A percentile compares a stretch with the other conserved stretches of the same genome.
Evolutionary conservation across 2,329 filamentous ascomycete species (phyloP).

Genomic region (Colletotrichum acutatum): DNA sequence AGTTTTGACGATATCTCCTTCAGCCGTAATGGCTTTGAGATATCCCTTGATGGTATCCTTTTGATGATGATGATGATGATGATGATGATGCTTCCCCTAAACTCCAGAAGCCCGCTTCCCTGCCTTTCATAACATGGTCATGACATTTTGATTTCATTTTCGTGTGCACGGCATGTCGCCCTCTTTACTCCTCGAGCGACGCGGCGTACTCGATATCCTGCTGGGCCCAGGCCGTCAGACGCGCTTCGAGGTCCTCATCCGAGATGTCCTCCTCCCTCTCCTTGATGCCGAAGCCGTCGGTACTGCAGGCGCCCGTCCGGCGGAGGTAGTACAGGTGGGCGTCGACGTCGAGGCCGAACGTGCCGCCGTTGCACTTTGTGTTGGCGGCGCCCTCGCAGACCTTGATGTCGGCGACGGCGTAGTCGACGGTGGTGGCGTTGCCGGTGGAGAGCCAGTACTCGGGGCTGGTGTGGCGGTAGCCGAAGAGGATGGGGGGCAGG

Average conservation of each 20-base stretch:
- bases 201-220: constrained; percentile 45
- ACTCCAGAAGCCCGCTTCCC: constrained; percentile 26
- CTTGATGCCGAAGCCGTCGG: constrained; percentile 36
- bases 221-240: constrained; percentile 48
- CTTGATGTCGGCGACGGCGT: constrained; percentile 52
- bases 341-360: constrained; percentile 53
- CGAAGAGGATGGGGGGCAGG: constrained; percentile 69
- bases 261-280: constrained; percentile 36
- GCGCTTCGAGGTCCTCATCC: constrained; percentile 51
- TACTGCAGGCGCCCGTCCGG: constrained; percentile 52
- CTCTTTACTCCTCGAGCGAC: neutral
- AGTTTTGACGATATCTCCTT: neutral
- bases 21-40: neutral
- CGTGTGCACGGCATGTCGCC: neutral
- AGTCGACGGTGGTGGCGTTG: constrained; percentile 45
- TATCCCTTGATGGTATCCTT: neutral
- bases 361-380: constrained; percentile 62
- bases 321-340: constrained; percentile 64
- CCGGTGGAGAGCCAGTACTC: constrained; percentile 72
- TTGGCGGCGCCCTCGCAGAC: constrained; percentile 62
- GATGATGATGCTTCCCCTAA: neutral
- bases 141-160: neutral
- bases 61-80: neutral
- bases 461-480: constrained; percentile 74
- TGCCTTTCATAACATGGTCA: constrained; percentile 13